Conservation (phyloP, 441 rosid genomes). For the Populus hybrid region DNA sequence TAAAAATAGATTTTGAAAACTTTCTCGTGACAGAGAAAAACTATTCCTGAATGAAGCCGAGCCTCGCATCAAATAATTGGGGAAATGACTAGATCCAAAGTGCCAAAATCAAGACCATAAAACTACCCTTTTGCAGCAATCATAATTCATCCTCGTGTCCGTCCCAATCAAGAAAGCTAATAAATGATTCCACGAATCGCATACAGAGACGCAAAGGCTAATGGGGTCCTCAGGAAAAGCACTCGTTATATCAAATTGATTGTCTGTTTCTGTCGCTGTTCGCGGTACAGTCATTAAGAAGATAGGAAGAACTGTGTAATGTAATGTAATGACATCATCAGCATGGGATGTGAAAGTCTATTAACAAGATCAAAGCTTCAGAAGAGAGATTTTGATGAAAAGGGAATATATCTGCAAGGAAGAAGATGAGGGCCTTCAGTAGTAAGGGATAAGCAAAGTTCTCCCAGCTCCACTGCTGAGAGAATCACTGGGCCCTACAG, state of each 20-base stretch:
- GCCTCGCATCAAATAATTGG: slow-evolving; percentile 23
- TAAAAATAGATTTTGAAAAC: not conserved
- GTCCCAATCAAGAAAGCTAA: slow-evolving; percentile 20
- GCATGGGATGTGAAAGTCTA: not conserved
- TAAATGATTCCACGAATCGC: slow-evolving; percentile 18
- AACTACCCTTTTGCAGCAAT: slow-evolving; percentile 22
- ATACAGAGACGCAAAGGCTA: slow-evolving; percentile 8
- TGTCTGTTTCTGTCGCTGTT: slow-evolving; percentile 11
- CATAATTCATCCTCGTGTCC: slow-evolving; percentile 18
- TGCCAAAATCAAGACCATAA: slow-evolving; percentile 13
- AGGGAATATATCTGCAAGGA: slow-evolving; percentile 5
- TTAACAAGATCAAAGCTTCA: not conserved
- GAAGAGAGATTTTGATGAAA: not conserved
- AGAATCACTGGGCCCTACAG: slow-evolving; percentile 4
- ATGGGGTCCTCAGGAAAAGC: slow-evolving; percentile 28
- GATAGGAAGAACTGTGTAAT: not conserved
- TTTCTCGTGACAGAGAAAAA: not conserved
- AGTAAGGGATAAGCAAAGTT: slow-evolving; percentile 14
- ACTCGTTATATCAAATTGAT: slow-evolving; percentile 17
- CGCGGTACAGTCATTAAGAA: not conserved
- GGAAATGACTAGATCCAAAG: slow-evolving; percentile 14
- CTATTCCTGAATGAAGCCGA: not conserved
- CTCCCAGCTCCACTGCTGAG: slow-evolving; percentile 9
- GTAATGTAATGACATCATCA: not conserved
- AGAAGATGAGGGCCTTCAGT: slow-evolving; percentile 13